A percentile compares a stretch with the other conserved stretches of the same genome.
phyloP scores from a whole-genome alignment of 805 yeast genomes.

The Candida caryicola region DNA sequence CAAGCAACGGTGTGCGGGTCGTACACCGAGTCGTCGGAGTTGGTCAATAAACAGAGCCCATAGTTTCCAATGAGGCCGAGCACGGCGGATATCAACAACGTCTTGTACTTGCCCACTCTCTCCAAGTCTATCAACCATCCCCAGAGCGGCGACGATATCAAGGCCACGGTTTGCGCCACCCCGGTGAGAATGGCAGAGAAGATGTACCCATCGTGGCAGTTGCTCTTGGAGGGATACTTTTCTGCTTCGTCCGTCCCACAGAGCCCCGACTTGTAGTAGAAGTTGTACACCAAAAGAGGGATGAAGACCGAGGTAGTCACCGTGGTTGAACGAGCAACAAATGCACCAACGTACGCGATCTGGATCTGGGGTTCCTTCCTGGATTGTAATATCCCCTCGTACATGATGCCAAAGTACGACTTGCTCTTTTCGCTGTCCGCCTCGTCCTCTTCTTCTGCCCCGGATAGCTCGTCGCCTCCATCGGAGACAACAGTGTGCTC shows the following conservation, averaged over 20 bases:
- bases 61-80: conserved; percentile 46
- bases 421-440: background rate
- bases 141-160: conserved; percentile 62
- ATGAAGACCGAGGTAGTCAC: conserved; percentile 58
- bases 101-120: conserved; percentile 25
- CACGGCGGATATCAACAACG: conserved; percentile 36
- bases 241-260: conserved; percentile 30
- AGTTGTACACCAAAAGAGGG: conserved; percentile 60
- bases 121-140: conserved; percentile 53
- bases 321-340: conserved; percentile 62
- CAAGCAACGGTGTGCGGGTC: conserved; percentile 37
- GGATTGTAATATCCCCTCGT: conserved; percentile 1
- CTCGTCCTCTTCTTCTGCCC: background rate
- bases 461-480: background rate
- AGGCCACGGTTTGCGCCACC: conserved; percentile 54
- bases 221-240: conserved; percentile 26
- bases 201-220: conserved; percentile 61
- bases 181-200: conserved; percentile 70
- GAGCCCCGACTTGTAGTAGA: conserved; percentile 48
- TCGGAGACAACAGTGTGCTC: background rate
- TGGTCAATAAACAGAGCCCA: conserved; percentile 23
- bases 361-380: conserved; percentile 14
- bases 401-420: conserved; percentile 1
- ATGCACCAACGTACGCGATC: conserved; percentile 56
- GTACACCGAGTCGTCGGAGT: conserved; percentile 13